These are phyloP conservation scores for Nannizziopsis barbatae DNA, from an alignment of 2,329 filamentous ascomycete species.

Conservation along the genomic window DNA sequence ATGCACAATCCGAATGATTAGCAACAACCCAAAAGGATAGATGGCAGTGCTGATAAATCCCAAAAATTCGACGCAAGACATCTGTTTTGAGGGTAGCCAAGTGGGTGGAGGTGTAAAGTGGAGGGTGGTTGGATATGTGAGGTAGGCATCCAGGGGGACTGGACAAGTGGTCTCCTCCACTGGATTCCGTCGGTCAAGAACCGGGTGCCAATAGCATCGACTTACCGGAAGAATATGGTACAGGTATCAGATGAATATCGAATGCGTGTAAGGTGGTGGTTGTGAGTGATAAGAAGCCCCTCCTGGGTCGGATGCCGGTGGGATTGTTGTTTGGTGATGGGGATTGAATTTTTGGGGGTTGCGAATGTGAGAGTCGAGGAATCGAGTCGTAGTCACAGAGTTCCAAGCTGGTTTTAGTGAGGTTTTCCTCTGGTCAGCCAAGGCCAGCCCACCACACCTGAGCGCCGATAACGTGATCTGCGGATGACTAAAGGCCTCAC, in stretches of 20 bases:
- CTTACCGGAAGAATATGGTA: conserved; percentile 3
- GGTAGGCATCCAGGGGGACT: conserved; percentile 9
- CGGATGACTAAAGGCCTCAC: background rate
- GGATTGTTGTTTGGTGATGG: conserved; percentile 14
- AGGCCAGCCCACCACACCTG: conserved; percentile 10
- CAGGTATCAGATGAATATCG: background rate
- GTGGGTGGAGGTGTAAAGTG: conserved; percentile 10
- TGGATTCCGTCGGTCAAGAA: background rate
- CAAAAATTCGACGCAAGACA: background rate
- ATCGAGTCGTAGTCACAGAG: conserved; percentile 28
- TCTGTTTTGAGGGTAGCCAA: conserved; percentile 9
- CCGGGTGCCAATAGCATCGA: conserved; percentile 1
- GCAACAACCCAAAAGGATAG: conserved; percentile 3
- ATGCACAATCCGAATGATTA: conserved; percentile 15
- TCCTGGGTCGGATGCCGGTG: conserved; percentile 14
- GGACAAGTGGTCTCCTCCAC: conserved; percentile 1
- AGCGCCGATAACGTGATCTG: conserved; percentile 11
- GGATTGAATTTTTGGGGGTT: conserved; percentile 26
- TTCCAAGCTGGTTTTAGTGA: background rate
- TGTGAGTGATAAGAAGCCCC: conserved; percentile 11
- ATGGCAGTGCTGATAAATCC: background rate
- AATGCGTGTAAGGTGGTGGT: conserved; percentile 1
- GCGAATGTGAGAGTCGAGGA: conserved; percentile 23
- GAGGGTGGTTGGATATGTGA: conserved; percentile 4
- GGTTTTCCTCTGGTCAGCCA: background rate